Base-by-base conservation (phyloP, 1,284 basidiomycete genomes). In the Athelia sp. region DNA sequence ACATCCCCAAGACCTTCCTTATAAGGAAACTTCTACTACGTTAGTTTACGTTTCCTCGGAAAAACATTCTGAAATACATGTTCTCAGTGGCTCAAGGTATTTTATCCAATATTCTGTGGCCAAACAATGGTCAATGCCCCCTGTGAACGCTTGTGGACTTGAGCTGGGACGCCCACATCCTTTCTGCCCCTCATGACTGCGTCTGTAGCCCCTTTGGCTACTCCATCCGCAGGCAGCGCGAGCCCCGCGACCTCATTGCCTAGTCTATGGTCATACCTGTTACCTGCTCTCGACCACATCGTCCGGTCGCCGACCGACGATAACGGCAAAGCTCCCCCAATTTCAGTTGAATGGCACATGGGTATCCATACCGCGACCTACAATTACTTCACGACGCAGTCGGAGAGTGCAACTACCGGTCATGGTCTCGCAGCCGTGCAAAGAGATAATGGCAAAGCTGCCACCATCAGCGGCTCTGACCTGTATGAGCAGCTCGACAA, bases 361-460 rank as follows among this genome's bases (percentile, higher is more conserved):
- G 83, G 84, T 50, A 82, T 89, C 43, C 84, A 88, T 65, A 85
- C 86, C 19, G 82, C 84, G 22, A 81, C 81, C 49, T 89, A 88
- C 72, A 86, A 87, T 69, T 88, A 87, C 75, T 86, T 87, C 63
- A 84, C 83, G 45, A 63, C 78, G 17, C 76, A 82, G 63, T 76
- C 73, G 53, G 79, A 83, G 58, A 64, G 66, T 47, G 59, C 67
- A 46, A 68, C 66, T 38, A 45, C 61, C 42, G 57, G 57, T 23
- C 15, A 40, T n/a, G 52, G 34, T 38, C 44, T 18, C 42, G 36
- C 35, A 48, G 49, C 48, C 48, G 57, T 58, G 42, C 54, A 55
- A 56, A 57, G 59, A 57, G 46, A 23, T 47, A 55, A 56, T 51
- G 58, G 54, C 51, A 29, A 29, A 29, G 26, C 26, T 29, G 58